Evolutionary conservation across 1,284 basidiomycete genomes (phyloP).

Genomic region (Cryptococcus jaspeensis): DNA sequence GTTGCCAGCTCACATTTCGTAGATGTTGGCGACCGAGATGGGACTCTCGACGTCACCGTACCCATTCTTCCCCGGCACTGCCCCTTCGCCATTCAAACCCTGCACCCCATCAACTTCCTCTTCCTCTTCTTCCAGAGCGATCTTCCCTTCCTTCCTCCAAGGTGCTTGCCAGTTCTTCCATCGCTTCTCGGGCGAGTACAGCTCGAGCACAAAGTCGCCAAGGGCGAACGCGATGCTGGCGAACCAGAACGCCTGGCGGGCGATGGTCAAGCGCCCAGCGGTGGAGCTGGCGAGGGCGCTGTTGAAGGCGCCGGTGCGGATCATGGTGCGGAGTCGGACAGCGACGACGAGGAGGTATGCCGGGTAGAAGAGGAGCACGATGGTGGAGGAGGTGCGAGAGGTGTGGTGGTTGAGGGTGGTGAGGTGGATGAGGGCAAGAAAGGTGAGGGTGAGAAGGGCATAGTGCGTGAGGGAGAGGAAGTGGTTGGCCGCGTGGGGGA

Average conservation of each 20-base stretch:
- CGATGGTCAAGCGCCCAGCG: constrained; percentile 33
- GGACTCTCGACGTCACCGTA: constrained; percentile 67
- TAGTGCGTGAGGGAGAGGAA: constrained; percentile 33
- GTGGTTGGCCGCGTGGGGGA: constrained; percentile 18
- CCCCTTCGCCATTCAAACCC: constrained; percentile 19
- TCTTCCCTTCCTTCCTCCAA: constrained; percentile 32
- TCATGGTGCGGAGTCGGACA: constrained; percentile 65
- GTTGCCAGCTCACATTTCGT: constrained; percentile 41
- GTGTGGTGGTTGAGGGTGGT: constrained; percentile 67
- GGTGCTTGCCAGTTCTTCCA: constrained; percentile 27
- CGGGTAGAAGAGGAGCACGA: constrained; percentile 82
- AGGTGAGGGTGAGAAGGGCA: constrained; percentile 34
- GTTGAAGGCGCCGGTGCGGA: constrained; percentile 43
- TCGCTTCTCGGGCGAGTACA: constrained; percentile 64
- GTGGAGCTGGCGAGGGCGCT: constrained; percentile 19
- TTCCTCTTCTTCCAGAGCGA: constrained; percentile 44
- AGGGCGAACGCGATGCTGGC: constrained; percentile 57
- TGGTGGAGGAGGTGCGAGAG: constrained; percentile 71
- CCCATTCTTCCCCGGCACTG: constrained; percentile 35
- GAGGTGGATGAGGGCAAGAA: constrained; percentile 42
- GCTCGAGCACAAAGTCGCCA: constrained; percentile 67
- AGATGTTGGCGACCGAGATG: constrained; percentile 77
- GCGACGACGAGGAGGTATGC: constrained; percentile 59
- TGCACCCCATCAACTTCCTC: constrained; percentile 32
- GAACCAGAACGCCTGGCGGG: constrained; percentile 47